Conservation (phyloP, 257 asterid genomes). For the Apocynum venetum region DNA sequence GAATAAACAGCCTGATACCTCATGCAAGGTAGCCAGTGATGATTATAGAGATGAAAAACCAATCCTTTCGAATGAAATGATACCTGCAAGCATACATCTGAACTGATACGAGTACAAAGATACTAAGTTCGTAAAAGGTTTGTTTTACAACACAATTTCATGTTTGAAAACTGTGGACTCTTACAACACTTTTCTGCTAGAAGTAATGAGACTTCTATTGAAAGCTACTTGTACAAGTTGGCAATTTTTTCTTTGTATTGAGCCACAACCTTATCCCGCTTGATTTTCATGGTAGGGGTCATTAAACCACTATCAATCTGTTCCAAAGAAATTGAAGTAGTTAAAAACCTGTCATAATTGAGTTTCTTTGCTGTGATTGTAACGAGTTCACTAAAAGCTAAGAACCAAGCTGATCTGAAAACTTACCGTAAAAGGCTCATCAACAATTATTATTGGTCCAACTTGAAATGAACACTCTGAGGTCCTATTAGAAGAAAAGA, state of each 20-base stretch:
- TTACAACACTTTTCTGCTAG: too few species aligned
- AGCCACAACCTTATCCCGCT: conserved; percentile 64
- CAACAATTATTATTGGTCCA: conserved; percentile 71
- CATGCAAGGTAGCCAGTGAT: too few species aligned
- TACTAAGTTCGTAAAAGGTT: too few species aligned
- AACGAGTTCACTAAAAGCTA: neutral
- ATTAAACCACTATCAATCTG: conserved; percentile 83
- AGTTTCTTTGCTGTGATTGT: neutral
- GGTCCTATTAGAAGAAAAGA: conserved; percentile 47
- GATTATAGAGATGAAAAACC: too few species aligned
- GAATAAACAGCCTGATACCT: too few species aligned
- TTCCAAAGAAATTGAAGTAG: neutral
- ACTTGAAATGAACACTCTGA: conserved; percentile 72
- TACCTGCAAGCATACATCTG: too few species aligned
- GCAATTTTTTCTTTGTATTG: conserved; percentile 63
- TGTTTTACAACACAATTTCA: too few species aligned
- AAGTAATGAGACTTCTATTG: neutral
- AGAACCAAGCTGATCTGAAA: neutral
- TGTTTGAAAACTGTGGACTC: too few species aligned
- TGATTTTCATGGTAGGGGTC: conserved; percentile 95
- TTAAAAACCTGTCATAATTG: neutral
- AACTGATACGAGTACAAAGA: too few species aligned
- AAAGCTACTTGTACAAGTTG: conserved; percentile 44
- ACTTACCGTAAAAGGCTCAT: conserved; percentile 81
- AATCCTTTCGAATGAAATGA: too few species aligned